phyloP scores from a whole-genome alignment of 352 stramenopile species.

The Pythium insidiosum region DNA sequence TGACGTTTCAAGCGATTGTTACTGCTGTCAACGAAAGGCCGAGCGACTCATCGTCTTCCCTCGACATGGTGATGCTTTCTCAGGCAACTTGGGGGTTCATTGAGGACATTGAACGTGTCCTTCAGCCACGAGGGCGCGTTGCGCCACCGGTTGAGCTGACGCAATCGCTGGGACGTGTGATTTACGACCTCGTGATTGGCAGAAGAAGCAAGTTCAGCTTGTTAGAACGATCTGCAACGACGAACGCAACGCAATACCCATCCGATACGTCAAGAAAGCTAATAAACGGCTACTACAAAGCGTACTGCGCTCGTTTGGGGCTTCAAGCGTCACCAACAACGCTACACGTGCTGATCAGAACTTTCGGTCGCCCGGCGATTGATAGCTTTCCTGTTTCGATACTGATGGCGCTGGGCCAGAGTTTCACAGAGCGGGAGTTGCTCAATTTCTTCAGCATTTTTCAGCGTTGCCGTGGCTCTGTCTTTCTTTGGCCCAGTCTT shows the following conservation, averaged over 20 bases:
- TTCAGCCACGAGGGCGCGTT: no score
- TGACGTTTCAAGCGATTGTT: no score
- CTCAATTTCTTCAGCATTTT: constrained; percentile 25
- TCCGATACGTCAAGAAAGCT: no score
- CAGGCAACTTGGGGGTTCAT: constrained; percentile 55
- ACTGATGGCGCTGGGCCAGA: constrained; percentile 48
- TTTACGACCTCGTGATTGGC: constrained; percentile 25
- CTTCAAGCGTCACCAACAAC: constrained; percentile 31
- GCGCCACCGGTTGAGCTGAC: no score
- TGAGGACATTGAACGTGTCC: constrained; percentile 36
- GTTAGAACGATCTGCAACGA: no score
- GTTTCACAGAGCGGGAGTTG: constrained; percentile 20
- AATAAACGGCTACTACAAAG: constrained; percentile 62
- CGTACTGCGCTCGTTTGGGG: constrained; percentile 28
- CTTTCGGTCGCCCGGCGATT: constrained; percentile 31
- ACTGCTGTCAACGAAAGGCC: no score
- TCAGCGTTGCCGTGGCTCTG: constrained; percentile 11
- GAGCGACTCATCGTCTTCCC: constrained; percentile 6
- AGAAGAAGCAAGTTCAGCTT: constrained; percentile 23
- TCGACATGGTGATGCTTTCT: constrained; percentile 42
- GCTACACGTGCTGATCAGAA: constrained; percentile 45
- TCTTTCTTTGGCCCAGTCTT: constrained; percentile 32
- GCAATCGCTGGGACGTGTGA: constrained; percentile 22
- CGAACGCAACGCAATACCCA: no score
- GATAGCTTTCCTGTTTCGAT: constrained; percentile 41